phyloP scores from a whole-genome alignment of 176 grass and related monocot genomes.

The Paspalum vaginatum region DNA sequence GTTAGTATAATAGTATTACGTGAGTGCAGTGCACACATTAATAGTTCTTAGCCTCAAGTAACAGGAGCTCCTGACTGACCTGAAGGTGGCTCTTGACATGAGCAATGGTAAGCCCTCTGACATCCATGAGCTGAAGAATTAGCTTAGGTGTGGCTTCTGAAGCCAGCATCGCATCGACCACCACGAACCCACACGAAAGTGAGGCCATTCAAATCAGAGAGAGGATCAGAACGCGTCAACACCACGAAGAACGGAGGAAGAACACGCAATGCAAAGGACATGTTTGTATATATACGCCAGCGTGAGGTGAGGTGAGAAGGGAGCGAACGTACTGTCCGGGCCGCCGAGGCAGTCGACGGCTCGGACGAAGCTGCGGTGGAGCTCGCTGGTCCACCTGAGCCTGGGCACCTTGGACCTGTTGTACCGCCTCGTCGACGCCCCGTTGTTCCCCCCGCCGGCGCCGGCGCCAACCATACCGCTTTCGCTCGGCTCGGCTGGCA shows the following conservation, averaged over 20 bases:
- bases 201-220: not conserved
- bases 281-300: not conserved
- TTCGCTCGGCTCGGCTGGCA: not conserved
- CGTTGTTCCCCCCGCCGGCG: conserved; percentile 36
- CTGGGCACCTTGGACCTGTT: conserved; percentile 78
- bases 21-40: not conserved
- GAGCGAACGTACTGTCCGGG: conserved; percentile 60
- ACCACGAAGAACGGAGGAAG: not conserved
- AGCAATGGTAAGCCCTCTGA: conserved; percentile 78
- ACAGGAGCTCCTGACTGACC: conserved; percentile 38
- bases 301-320: not conserved
- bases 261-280: not conserved
- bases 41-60: conserved; percentile 12
- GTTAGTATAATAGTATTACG: too few species aligned
- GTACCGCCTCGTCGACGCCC: conserved; percentile 67
- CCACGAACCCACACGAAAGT: not conserved
- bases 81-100: conserved; percentile 99
- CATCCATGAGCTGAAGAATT: conserved; percentile 85
- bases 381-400: conserved; percentile 85
- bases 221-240: not conserved
- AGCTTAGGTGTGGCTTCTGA: conserved; percentile 90
- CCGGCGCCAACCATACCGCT: conserved; percentile 8
- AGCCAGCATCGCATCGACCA: not conserved
- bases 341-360: conserved; percentile 83
- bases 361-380: conserved; percentile 75